Evolutionary conservation across 2,329 filamentous ascomycete species (phyloP).

Genomic region (Calonectria montana): DNA sequence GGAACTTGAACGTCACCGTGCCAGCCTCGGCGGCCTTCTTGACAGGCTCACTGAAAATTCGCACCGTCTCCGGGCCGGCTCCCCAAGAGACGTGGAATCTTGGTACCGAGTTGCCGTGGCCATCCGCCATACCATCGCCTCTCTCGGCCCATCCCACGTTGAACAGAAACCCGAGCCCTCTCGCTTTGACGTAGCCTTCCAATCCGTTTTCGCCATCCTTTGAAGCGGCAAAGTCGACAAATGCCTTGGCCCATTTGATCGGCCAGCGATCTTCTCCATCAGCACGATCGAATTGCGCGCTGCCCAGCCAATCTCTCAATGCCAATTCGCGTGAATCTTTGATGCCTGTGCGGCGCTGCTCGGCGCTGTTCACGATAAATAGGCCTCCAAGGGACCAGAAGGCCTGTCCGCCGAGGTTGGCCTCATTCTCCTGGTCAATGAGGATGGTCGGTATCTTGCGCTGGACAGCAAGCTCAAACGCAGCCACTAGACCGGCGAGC

Average conservation of each 20-base stretch:
- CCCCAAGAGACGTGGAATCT: conserved; percentile 74
- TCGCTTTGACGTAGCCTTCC: conserved; percentile 66
- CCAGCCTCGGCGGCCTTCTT: conserved; percentile 63
- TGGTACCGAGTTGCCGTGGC: conserved; percentile 72
- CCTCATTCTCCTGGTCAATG: conserved; percentile 68
- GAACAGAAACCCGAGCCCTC: conserved; percentile 63
- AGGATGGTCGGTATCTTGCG: conserved; percentile 62
- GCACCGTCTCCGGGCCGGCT: conserved; percentile 69
- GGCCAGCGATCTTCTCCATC: conserved; percentile 66
- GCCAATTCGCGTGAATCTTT: conserved; percentile 67
- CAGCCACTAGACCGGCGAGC: conserved; percentile 69
- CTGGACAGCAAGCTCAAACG: conserved; percentile 64
- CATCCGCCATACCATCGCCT: conserved; percentile 64
- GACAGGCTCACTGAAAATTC: conserved; percentile 68
- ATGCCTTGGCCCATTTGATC: conserved; percentile 70
- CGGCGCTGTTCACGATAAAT: conserved; percentile 68
- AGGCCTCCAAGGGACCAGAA: conserved; percentile 74
- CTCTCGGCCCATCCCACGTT: conserved; percentile 73
- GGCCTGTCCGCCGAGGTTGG: conserved; percentile 70
- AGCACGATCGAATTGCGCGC: conserved; percentile 68
- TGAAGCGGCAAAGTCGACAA: conserved; percentile 68
- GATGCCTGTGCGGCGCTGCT: conserved; percentile 69
- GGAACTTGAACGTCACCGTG: conserved; percentile 65
- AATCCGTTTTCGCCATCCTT: conserved; percentile 57
- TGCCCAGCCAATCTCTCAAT: conserved; percentile 68